Base-by-base conservation (phyloP, 1,284 basidiomycete genomes). In the Wolfiporia cocos region DNA sequence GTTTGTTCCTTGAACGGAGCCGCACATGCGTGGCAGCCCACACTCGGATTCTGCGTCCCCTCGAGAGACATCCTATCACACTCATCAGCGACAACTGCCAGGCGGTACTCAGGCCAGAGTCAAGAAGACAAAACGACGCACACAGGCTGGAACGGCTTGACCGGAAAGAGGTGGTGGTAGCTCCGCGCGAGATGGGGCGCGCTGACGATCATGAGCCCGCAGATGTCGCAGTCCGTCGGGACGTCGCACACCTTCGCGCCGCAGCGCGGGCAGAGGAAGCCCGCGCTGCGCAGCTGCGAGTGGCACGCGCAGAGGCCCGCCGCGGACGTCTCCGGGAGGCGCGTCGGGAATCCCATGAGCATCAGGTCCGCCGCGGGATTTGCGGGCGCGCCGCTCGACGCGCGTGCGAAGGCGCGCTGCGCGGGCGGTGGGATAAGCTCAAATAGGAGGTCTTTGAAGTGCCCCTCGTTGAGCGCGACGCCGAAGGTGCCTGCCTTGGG, bases 291-390 rank as follows among this genome's bases (percentile, higher is more conserved):
- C 56, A 97, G 70, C 48, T 92, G 81, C 2, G 88, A 88, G 62
- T 99, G 95, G 59, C 95, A 99, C 1, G 86, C 91, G 58, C 95
- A 99, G 17, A 96, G 72, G 37, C 84, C 84, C 7, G 86, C 81
- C 15, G 86, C 81, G 0, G 89, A 85, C 0, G 86, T 78, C 50
- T 84, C 84, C 0, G 89, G 88, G n/a, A 96, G 69, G 34, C 92
- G 81, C 14, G 86, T 91, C 0, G 92, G 96, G 64, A 99, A 99
- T 3, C 95, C 95, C 93, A 99, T 99, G 72, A 96, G 86, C 83
- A 99, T 94, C 30, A 99, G 69, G 64, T 99, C 93, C 0, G 89
- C 86, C 0, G 81, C 78, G 12, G 80, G 78, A 41, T 84, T 83
- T 10, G 69, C 63, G 28, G 58, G 54, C 12, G 66, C 59, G 17